Base-by-base conservation (phyloP, 331 rosid species). In the Quercus phellos region DNA sequence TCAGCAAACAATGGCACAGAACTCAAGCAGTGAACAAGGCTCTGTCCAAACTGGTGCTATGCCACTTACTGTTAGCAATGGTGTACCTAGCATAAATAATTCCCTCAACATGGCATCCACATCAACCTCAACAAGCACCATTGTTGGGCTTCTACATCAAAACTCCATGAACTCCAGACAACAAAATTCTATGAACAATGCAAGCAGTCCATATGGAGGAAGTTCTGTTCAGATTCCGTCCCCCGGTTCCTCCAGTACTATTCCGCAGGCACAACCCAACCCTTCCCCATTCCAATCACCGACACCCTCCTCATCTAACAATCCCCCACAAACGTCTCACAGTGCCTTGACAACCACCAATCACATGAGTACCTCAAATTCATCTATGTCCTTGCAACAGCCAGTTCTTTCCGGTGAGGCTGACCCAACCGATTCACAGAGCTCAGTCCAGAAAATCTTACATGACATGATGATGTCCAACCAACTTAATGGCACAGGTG, bases 81-180 rank as follows among this genome's bases (percentile, higher is more conserved):
- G 99, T 56, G 82, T 90, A 86, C 86, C 88, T 82, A 85, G 84
- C 80, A 91, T 89, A 82, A 89, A 85, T 88, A 90, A 85, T 69
- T 56, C 79, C 67, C 81, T 83, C 76, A 91, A 85, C 84, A 53
- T 93, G 55, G 92, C 93, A 38, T 86, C 98, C 61, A 81, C 98
- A 74, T 79, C 99, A 26, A 84, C 97, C 74, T 81, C 93, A 70
- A 80, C 97, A 55, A 95, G 97, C 87, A 93, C 99, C 74, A 95
- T 95, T 72, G 99, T 85, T 75, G 99, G 99, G 63, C 94, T 95
- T 77, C 94, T 95, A 60, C 98, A 93, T 81, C 99, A 95, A 77
- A 93, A 95, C 82, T 95, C 99, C 3, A 89, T 95, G 92, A 93
- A 93, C 74, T 87, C 94, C 78, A 86, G 99, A 78, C 98, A 88